Conservation (phyloP, 495 filamentous ascomycete genomes). For the Aspergillus bertholletiae region DNA sequence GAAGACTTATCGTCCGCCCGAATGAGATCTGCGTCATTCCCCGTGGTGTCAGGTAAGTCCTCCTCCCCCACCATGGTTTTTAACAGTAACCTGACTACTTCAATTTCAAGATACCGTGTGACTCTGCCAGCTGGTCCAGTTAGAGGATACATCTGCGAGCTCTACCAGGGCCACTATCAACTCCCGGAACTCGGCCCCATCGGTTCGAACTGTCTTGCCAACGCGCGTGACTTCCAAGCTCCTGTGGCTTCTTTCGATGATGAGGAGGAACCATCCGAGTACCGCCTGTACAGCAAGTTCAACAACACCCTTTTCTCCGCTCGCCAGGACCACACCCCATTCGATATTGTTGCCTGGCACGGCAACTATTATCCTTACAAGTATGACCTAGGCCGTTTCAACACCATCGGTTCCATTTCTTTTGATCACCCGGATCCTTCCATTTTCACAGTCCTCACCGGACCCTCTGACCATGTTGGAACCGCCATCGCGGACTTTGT, state of each 20-base stretch:
- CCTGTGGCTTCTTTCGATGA: slow-evolving; percentile 76
- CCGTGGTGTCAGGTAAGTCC: slow-evolving; percentile 58
- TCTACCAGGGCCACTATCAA: slow-evolving; percentile 80
- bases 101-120: slow-evolving; percentile 59
- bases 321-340: slow-evolving; percentile 69
- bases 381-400: slow-evolving; percentile 81
- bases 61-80: background rate
- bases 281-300: slow-evolving; percentile 72
- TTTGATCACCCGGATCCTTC: slow-evolving; percentile 81
- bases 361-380: slow-evolving; percentile 78
- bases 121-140: slow-evolving; percentile 61
- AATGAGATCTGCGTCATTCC: slow-evolving; percentile 90
- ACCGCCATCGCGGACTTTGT: slow-evolving; percentile 81
- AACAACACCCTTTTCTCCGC: slow-evolving; percentile 73
- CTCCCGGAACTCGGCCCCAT: slow-evolving; percentile 90
- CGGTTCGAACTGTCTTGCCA: slow-evolving; percentile 82
- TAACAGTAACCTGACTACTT: background rate
- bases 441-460: slow-evolving; percentile 79
- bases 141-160: slow-evolving; percentile 81
- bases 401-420: slow-evolving; percentile 67
- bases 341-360: slow-evolving; percentile 84
- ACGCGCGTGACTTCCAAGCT: slow-evolving; percentile 83
- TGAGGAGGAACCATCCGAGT: slow-evolving; percentile 40
- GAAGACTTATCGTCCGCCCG: slow-evolving; percentile 75
- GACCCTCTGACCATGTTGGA: slow-evolving; percentile 65